Conservation (phyloP, 805 yeast species). For the Wickerhamiella domercqiae region DNA sequence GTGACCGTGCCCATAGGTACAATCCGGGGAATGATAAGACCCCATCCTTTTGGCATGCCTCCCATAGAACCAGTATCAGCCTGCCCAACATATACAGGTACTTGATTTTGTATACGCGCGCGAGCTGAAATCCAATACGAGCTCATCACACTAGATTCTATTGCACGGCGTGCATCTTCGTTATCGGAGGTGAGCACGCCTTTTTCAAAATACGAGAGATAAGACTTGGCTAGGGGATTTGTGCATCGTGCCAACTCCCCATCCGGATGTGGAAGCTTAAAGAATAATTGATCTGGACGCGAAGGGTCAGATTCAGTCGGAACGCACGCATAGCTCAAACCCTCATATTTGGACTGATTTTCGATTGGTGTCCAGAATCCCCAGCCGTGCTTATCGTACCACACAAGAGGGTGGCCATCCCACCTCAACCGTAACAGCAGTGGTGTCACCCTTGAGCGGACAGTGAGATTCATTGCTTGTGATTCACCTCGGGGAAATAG, state of each 20-base stretch:
- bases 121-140: conserved; percentile 91
- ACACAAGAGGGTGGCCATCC: conserved; percentile 70
- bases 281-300: conserved; percentile 23
- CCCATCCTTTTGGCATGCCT: conserved; percentile 26
- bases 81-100: conserved; percentile 47
- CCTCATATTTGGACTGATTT: conserved; percentile 21
- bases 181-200: conserved; percentile 58
- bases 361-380: conserved; percentile 46
- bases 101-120: conserved; percentile 68
- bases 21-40: conserved; percentile 70
- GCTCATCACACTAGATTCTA: conserved; percentile 60
- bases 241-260: conserved; percentile 66
- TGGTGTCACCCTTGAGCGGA: conserved; percentile 64
- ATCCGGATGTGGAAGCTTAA: conserved; percentile 78
- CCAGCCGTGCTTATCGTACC: conserved; percentile 80
- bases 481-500: conserved; percentile 23
- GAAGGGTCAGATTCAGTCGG: conserved; percentile 10
- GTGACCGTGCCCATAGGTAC: conserved; percentile 95
- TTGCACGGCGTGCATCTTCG: conserved; percentile 58
- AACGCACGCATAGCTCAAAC: conserved; percentile 26
- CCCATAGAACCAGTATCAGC: not conserved
- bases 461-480: conserved; percentile 41
- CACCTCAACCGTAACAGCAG: conserved; percentile 60
- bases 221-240: conserved; percentile 61
- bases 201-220: conserved; percentile 53